Conservation (phyloP, 805 yeast genomes). For the Cyberlindnera saturnus region DNA sequence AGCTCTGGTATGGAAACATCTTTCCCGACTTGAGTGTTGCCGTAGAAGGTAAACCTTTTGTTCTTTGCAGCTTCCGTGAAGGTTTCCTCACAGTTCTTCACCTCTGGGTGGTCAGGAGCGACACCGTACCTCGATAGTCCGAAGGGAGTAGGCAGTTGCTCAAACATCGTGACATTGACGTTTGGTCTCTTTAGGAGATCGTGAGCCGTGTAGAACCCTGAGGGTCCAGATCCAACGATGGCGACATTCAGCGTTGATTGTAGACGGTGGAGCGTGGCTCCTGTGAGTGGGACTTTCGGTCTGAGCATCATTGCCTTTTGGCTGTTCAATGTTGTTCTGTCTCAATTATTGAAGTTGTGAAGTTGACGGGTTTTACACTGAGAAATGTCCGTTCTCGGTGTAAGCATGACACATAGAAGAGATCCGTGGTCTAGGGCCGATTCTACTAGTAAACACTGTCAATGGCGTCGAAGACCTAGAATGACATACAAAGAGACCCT, state of each 20-base stretch:
- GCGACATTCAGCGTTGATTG: constrained; percentile 22
- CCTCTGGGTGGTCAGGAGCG: constrained; percentile 99
- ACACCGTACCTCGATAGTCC: constrained; percentile 93
- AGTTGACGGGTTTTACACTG: too few relatives aligned
- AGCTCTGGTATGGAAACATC: constrained; percentile 50
- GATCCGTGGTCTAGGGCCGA: too few relatives aligned
- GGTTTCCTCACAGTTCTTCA: constrained; percentile 70
- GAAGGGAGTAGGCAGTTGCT: constrained; percentile 80
- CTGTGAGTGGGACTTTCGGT: neutral
- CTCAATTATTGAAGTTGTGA: too few relatives aligned
- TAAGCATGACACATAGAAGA: too few relatives aligned
- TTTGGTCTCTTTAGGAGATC: constrained; percentile 51
- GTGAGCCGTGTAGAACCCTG: constrained; percentile 87
- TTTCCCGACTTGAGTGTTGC: constrained; percentile 65
- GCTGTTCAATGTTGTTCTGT: neutral
- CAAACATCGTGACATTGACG: constrained; percentile 62
- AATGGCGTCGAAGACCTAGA: too few relatives aligned
- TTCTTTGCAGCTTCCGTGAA: constrained; percentile 41
- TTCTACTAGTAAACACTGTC: too few relatives aligned
- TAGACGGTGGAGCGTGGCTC: neutral
- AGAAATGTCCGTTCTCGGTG: too few relatives aligned
- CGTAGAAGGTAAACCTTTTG: constrained; percentile 50
- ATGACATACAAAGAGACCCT: too few relatives aligned
- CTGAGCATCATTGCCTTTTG: neutral
- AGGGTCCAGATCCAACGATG: constrained; percentile 92